A percentile compares a stretch with the other conserved stretches of the same genome.
Evolutionary conservation across 495 filamentous ascomycete genomes (phyloP).

Genomic region (Penicillium odoratum): DNA sequence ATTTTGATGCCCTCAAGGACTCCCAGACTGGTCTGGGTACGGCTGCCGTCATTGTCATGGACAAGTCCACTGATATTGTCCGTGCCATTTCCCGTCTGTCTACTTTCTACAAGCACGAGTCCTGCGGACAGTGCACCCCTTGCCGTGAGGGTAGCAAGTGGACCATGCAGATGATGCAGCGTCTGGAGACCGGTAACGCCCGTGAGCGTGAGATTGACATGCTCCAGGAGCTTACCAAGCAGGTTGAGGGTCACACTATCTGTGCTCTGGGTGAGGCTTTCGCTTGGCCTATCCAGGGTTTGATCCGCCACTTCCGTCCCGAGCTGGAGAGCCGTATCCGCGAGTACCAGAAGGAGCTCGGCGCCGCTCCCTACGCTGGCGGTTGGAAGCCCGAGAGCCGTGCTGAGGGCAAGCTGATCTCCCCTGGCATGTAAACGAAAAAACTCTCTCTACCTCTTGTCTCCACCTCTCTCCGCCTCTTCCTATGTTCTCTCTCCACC

Average conservation of each 20-base stretch:
- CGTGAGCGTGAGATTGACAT: slow-evolving; percentile 95
- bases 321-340: slow-evolving; percentile 88
- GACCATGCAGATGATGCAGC: slow-evolving; percentile 97
- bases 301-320: slow-evolving; percentile 96
- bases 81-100: slow-evolving; percentile 88
- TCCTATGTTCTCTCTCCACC: slow-evolving; percentile 11
- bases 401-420: slow-evolving; percentile 77
- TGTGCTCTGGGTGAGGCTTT: slow-evolving; percentile 98
- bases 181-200: slow-evolving; percentile 87
- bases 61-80: slow-evolving; percentile 94
- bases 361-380: slow-evolving; percentile 73
- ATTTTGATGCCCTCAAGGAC: slow-evolving; percentile 98
- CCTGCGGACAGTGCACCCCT: slow-evolving; percentile 96
- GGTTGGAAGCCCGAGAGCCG: slow-evolving; percentile 80
- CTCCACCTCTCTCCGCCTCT: slow-evolving; percentile 11
- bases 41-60: slow-evolving; percentile 98
- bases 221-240: slow-evolving; percentile 98
- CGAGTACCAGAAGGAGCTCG: slow-evolving; percentile 63
- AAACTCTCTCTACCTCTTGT: slow-evolving; percentile 4
- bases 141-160: slow-evolving; percentile 97
- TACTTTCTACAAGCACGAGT: slow-evolving; percentile 98
- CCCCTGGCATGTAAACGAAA: slow-evolving; percentile 64
- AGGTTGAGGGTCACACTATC: slow-evolving; percentile 98
- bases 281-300: slow-evolving; percentile 95
- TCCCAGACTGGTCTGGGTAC: slow-evolving; percentile 95